Percentiles rank a stretch among this genome's conserved stretches.
These are phyloP conservation scores for Ilex paraguariensis DNA, from an alignment of 305 asterid genomes.

Conservation along the genomic window DNA sequence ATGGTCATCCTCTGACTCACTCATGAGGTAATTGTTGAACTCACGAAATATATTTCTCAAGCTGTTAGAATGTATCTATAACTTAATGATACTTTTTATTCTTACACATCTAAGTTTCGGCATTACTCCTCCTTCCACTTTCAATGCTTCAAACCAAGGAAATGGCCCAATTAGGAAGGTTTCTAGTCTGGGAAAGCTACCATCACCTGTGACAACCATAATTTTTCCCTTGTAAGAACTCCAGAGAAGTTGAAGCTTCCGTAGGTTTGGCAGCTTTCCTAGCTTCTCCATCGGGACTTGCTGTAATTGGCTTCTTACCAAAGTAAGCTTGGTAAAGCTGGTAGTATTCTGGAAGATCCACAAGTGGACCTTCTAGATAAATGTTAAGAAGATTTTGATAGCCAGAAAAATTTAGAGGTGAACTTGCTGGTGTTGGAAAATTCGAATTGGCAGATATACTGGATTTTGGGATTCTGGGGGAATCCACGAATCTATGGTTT, in stretches of 20 bases:
- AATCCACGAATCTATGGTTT: background rate
- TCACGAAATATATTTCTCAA: slow-evolving; percentile 6
- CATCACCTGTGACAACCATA: background rate
- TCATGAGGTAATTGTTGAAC: slow-evolving; percentile 6
- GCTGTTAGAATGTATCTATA: slow-evolving; percentile 2
- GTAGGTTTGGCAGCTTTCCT: slow-evolving; percentile 1
- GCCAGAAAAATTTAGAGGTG: slow-evolving; percentile 2
- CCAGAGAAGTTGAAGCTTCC: slow-evolving; percentile 6
- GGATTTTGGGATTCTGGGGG: background rate
- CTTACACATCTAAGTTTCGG: background rate
- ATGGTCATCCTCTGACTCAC: no score
- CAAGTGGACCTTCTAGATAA: background rate
- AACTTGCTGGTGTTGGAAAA: background rate
- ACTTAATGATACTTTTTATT: slow-evolving; percentile 2
- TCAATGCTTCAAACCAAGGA: background rate
- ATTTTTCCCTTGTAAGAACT: background rate
- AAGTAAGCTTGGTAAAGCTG: slow-evolving; percentile 3
- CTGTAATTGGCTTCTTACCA: slow-evolving; percentile 1
- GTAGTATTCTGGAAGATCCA: slow-evolving; percentile 1
- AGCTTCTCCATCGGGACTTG: slow-evolving; percentile 5
- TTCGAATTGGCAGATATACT: background rate
- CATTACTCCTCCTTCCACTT: background rate
- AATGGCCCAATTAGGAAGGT: background rate
- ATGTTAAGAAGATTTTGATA: slow-evolving; percentile 4
- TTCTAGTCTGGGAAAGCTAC: slow-evolving; percentile 3